Evolutionary conservation across 108 stramenopile genomes (phyloP), one percentile per base, ranked within the genome.

Genomic region (Cyclotella kingstonii): DNA sequence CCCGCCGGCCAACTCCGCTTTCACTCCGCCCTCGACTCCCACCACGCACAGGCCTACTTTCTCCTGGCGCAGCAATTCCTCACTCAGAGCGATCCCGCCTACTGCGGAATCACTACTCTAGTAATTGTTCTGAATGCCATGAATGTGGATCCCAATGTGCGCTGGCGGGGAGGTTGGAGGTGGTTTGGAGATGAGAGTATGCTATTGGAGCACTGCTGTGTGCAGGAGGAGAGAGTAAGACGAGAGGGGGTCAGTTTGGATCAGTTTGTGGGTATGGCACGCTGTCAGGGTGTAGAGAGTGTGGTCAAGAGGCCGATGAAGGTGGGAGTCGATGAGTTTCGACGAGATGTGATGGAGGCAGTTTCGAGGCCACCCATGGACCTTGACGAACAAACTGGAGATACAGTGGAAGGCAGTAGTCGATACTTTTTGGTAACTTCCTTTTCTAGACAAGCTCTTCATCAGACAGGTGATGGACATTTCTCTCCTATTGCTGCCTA

Each of bases 91-190:
- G 95, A 97, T 57, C 95, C 95, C 2, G 84, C 96, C 4, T 97
- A 78, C 77, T 98, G 98, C 62, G 95, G 96, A 11, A 62, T 97
- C 7, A 89, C 92, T 7, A 94, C 95, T 10, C 63, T 98, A n/a
- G 48, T 85, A 3, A 81, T 98, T 77, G 71, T 95, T 12, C 73
- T 98, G 30, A 98, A 98, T 82, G 90, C 95, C 15, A 58, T 96
- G 34, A 80, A 73, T 40, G 73, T 96, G 34, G 97, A 98, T 83
- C 96, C 96, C 0, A 75, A 84, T 61, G 74, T 89, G n/a, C 63
- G 86, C 60, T 98, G 97, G 97, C 85, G 86, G 60, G 94, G 94
- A 27, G 87, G 86, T 10, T 98, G 97, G 97, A 76, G 97, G 40
- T 98, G 86, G 79, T 96, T 85, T 70, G 91, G 88, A 19, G 63